Percentiles rank a stretch among this genome's conserved stretches.
Conservation (phyloP, 345 rosid species). For the Heritiera fomes region DNA sequence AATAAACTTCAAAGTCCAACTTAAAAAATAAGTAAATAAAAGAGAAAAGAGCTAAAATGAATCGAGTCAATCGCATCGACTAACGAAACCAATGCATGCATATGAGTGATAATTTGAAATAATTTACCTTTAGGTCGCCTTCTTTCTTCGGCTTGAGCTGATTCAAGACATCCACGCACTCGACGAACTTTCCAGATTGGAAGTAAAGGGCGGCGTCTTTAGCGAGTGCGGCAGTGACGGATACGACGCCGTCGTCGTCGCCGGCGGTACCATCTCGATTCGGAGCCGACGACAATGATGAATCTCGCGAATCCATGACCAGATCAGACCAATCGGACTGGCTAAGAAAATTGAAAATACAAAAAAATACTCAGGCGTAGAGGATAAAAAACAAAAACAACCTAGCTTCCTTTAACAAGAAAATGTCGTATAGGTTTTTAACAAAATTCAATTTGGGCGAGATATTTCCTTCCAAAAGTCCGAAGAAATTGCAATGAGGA, state of each 20-base stretch:
- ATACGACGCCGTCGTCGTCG: conserved; percentile 47
- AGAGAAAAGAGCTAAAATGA: not conserved
- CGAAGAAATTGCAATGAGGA: not conserved
- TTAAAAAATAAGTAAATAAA: not conserved
- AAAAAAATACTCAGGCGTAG: not conserved
- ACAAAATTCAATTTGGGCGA: not conserved
- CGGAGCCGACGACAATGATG: conserved; percentile 32
- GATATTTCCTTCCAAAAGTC: not conserved
- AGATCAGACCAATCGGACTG: conserved; percentile 34
- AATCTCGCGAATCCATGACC: conserved; percentile 62
- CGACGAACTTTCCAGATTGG: conserved; percentile 69
- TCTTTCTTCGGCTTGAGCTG: conserved; percentile 66
- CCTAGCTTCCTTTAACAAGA: conserved; percentile 22
- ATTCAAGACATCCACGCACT: conserved; percentile 65
- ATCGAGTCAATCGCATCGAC: not conserved
- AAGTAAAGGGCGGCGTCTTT: conserved; percentile 71
- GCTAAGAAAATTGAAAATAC: not conserved
- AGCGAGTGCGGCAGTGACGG: conserved; percentile 59
- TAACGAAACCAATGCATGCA: not conserved
- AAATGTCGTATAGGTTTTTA: conserved; percentile 5
- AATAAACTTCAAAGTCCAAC: not conserved
- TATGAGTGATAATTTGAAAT: not conserved
- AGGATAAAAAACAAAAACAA: conserved; percentile 8
- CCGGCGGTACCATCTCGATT: conserved; percentile 29
- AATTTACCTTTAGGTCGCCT: conserved; percentile 77